Base-by-base conservation (phyloP, 805 yeast species). In the Starmerella floris region DNA sequence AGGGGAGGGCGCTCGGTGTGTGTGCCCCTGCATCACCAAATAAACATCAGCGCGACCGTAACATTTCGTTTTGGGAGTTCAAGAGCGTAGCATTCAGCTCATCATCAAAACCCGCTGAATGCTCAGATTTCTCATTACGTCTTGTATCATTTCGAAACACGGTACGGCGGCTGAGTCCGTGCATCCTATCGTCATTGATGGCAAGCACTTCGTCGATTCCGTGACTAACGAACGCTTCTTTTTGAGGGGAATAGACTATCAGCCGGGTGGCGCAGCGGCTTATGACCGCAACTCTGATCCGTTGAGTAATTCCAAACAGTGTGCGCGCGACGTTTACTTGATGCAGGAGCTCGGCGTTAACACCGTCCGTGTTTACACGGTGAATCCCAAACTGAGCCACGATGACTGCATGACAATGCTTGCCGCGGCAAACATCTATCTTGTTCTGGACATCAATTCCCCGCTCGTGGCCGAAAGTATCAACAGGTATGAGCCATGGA, bases 401-500 rank as follows among this genome's bases (percentile, higher is more conserved):
- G 93, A 85, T 54, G 70, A 68, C 41, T 88, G 97, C 57, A 88
- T 88, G 97, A 75, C 93, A 0, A 61, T 87, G 67, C 66, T 88
- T 42, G 96, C 95, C 0, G 69, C 79, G 6, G 94, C 95, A 0
- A 95, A 95, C 0, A 87, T 88, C n/a, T 88, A 87, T 57, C 64
- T 88, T 39, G 79, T 88, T 23, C 67, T 88, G 21, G 97, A 88
- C 61, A 95, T 88, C 25, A 88, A 88, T 59, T 82, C 95, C 0
- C 95, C 96, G 0, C 59, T 79, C 37, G 72, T 68, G 15, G 73
- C 75, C 30, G 91, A 83, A 53, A 88, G 83, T 56, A 63, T 88
- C 55, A 83, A 87, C 59, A 68, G 97, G 49, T 82, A 85, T 56
- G 94, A 87, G 55, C 97, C 97, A 0, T 85, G 95, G 95, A 77